Base-by-base conservation (phyloP, 2,329 filamentous ascomycete species). In the Tolypocladium album region DNA sequence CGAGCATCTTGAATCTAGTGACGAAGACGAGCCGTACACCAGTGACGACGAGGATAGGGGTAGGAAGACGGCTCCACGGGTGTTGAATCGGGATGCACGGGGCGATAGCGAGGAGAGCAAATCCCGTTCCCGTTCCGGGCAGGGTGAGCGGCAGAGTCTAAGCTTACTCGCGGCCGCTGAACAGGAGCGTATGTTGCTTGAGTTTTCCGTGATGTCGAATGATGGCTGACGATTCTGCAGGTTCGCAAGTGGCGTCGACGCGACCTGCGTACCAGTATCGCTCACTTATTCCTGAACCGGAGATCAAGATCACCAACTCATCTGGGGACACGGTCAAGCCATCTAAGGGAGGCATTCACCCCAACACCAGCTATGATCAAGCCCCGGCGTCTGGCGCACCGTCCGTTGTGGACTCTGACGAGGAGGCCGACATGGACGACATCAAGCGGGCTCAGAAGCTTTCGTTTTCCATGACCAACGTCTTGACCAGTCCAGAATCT, bases 381-480 rank as follows among this genome's bases (percentile, higher is more conserved):
- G 80, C 82, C 17, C 82, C 82, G 3, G 68, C 75, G n/a, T 84
- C 83, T 6, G 78, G 79, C 4, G 75, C 75, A 72, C 78, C 68
- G 76, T 77, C 81, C 73, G 88, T 76, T 0, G 81, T 92, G 60
- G 88, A 91, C 63, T 95, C 91, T 2, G 94, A 97, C 61, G 88
- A 92, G 39, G 92, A 96, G 71, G 88, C 88, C 31, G 90, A 95
- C 60, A 79, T 92, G 56, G 87, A 85, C 36, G 92, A 96, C 66
- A 90, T 97, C 66, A 90, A 89, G 72, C 85, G 88, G 40, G 94
- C 94, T 0, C 94, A 97, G 73, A 90, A 88, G 64, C 82, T 99
- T 56, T 83, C 87, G 1, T 83, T 97, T 62, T 87, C 86, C 57
- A 87, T 92, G 75, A 96, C 92, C 0, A 83, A 88, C 8, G 86